Evolutionary conservation across 2,329 filamentous ascomycete species (phyloP).

Genomic region (Pseudogymnoascus sp.): DNA sequence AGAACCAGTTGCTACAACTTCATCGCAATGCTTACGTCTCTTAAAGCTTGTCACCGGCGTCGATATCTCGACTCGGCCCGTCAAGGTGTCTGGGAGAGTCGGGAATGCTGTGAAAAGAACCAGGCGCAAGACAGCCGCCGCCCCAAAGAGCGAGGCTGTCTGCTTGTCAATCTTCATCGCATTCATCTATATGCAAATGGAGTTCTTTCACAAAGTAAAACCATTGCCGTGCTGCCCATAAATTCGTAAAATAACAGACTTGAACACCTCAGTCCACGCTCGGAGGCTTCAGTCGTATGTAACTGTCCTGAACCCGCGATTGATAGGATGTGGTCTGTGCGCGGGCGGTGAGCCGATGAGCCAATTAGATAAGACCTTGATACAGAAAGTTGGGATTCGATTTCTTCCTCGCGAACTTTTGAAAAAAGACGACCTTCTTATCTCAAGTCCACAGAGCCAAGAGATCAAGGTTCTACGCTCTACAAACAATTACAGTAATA

Average conservation of each 20-base stretch:
- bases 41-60: conserved; percentile 98
- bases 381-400: conserved; percentile 12
- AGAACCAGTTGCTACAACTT: conserved; percentile 4
- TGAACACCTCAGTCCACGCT: background rate
- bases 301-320: conserved; percentile 8
- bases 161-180: conserved; percentile 48
- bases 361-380: conserved; percentile 9
- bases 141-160: conserved; percentile 62
- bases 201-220: background rate
- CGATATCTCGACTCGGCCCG: conserved; percentile 88
- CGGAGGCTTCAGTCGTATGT: background rate
- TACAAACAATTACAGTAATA: conserved; percentile 27
- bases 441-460: conserved; percentile 19
- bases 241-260: background rate
- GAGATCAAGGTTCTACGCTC: conserved; percentile 18
- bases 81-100: conserved; percentile 73
- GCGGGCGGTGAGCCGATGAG: conserved; percentile 10
- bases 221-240: background rate
- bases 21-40: conserved; percentile 57
- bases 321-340: background rate
- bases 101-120: conserved; percentile 76
- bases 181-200: conserved; percentile 12
- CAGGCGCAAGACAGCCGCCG: conserved; percentile 71
- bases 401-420: conserved; percentile 34
- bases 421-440: conserved; percentile 15